A percentile compares a stretch with the other conserved stretches of the same genome.
Conservation (phyloP, 2,329 filamentous ascomycete species). For the Pseudopyrenochaeta lycopersici region DNA sequence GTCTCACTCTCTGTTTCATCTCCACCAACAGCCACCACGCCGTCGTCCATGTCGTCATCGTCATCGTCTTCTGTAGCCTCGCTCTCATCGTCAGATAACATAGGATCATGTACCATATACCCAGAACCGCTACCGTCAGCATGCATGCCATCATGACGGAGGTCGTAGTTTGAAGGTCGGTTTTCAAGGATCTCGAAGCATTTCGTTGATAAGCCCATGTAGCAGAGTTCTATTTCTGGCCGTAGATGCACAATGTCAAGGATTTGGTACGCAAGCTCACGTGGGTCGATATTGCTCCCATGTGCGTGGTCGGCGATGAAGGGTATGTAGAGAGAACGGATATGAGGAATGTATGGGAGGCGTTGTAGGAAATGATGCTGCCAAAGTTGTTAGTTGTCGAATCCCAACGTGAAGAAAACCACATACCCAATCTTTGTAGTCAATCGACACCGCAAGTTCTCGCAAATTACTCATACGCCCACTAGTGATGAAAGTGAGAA, state of each 20-base stretch:
- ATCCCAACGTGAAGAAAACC: background rate
- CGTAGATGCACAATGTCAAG: slow-evolving; percentile 80
- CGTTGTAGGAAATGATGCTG: slow-evolving; percentile 82
- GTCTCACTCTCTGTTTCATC: slow-evolving; percentile 45
- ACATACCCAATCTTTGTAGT: slow-evolving; percentile 81
- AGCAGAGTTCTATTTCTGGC: slow-evolving; percentile 79
- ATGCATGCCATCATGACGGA: slow-evolving; percentile 41
- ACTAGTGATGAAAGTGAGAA: slow-evolving; percentile 77
- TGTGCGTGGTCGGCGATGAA: slow-evolving; percentile 71
- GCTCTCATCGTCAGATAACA: slow-evolving; percentile 49
- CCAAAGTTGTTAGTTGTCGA: slow-evolving; percentile 15
- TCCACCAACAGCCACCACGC: slow-evolving; percentile 59
- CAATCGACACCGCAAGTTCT: slow-evolving; percentile 76
- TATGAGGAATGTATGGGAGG: slow-evolving; percentile 73
- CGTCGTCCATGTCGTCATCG: slow-evolving; percentile 60
- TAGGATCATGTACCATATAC: slow-evolving; percentile 39
- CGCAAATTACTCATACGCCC: slow-evolving; percentile 76
- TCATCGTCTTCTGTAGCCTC: slow-evolving; percentile 56
- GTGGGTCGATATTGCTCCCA: slow-evolving; percentile 64
- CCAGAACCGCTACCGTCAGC: slow-evolving; percentile 31
- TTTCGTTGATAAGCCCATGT: slow-evolving; percentile 77
- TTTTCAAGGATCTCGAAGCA: slow-evolving; percentile 84
- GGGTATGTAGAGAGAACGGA: slow-evolving; percentile 76
- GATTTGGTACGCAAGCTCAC: slow-evolving; percentile 78
- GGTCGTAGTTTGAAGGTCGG: slow-evolving; percentile 56